Percentiles rank a stretch among this genome's conserved stretches.
Evolutionary conservation across 164 flowering plant genomes (phyloP).

Genomic region (Magnolia officinalis): DNA sequence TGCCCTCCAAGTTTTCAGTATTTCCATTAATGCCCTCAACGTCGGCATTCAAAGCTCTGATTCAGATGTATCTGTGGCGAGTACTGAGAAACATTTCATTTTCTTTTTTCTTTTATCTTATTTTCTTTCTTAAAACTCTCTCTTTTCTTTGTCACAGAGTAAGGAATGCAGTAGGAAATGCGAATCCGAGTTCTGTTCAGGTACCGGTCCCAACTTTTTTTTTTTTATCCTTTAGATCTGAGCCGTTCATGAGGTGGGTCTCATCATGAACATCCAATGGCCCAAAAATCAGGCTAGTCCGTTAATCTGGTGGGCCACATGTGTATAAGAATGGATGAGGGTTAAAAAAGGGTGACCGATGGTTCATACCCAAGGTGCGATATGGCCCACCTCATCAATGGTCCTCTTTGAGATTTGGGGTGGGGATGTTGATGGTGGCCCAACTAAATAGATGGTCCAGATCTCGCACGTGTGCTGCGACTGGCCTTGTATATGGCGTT

Average conservation of each 20-base stretch:
- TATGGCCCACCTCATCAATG: no score
- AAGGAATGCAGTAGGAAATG: slow-evolving; percentile 80
- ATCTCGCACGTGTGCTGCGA: background rate
- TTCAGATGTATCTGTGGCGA: slow-evolving; percentile 30
- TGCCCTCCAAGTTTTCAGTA: slow-evolving; percentile 13
- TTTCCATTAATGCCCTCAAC: slow-evolving; percentile 37
- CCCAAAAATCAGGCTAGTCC: no score
- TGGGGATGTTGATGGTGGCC: no score
- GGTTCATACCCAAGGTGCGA: no score
- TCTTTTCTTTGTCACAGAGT: slow-evolving; percentile 27
- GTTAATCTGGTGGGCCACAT: background rate
- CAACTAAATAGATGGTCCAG: no score
- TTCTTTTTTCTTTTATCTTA: background rate
- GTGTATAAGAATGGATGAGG: background rate
- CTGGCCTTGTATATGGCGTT: background rate
- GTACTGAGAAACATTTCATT: background rate
- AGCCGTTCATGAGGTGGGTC: background rate
- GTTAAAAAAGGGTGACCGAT: no score
- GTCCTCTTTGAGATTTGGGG: no score
- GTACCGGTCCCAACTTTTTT: slow-evolving; percentile 24
- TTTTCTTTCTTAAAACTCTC: background rate
- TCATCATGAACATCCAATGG: background rate
- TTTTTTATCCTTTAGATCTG: background rate
- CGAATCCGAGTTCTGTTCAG: slow-evolving; percentile 78
- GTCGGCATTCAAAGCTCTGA: slow-evolving; percentile 41